Evolutionary conservation across 1,284 basidiomycete genomes (phyloP).

Genomic region (Heterobasidion parviporum): DNA sequence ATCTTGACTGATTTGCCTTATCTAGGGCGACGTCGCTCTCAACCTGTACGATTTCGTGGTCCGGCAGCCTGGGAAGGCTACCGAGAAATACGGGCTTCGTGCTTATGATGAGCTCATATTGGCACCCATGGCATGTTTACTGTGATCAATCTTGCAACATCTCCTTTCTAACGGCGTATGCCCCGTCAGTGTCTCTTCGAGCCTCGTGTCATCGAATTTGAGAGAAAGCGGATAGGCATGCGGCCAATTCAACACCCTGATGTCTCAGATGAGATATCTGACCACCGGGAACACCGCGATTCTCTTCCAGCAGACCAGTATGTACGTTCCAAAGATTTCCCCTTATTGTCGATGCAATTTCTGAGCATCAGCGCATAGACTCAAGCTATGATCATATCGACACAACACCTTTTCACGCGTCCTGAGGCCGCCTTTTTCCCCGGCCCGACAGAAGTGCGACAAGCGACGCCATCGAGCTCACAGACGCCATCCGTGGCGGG

Average conservation of each 20-base stretch:
- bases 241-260: conserved; percentile 40
- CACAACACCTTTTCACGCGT: conserved; percentile 61
- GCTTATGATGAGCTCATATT: conserved; percentile 96
- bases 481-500: conserved; percentile 12
- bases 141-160: not conserved
- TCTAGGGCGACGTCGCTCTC: conserved; percentile 75
- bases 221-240: conserved; percentile 57
- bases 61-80: conserved; percentile 65
- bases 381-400: conserved; percentile 80
- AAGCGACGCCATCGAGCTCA: conserved; percentile 7
- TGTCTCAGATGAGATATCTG: conserved; percentile 68
- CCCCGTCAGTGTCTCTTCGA: conserved; percentile 77
- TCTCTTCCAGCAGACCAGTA: conserved; percentile 43
- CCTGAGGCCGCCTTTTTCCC: conserved; percentile 19
- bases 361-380: conserved; percentile 36
- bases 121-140: conserved; percentile 73
- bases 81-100: conserved; percentile 85
- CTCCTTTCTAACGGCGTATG: not conserved
- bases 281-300: conserved; percentile 27
- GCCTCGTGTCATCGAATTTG: conserved; percentile 86
- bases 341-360: not conserved
- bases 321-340: conserved; percentile 29
- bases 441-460: conserved; percentile 9
- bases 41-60: conserved; percentile 89
- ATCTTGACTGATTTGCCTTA: conserved; percentile 1